Conservation (phyloP, 2,329 filamentous ascomycete species). For the Paecilomyces fulvus region DNA sequence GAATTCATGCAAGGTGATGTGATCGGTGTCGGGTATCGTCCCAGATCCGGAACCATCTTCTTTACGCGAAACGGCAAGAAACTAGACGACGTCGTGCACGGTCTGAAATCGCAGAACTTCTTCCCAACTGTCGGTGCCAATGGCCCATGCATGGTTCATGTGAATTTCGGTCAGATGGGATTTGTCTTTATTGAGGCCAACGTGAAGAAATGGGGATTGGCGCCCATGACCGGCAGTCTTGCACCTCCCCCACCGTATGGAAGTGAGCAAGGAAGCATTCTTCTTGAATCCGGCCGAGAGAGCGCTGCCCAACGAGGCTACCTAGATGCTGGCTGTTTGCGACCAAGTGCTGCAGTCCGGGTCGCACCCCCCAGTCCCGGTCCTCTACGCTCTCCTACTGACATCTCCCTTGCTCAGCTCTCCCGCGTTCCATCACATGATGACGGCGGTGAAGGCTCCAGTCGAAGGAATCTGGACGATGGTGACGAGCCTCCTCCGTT, state of each 20-base stretch:
- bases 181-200: conserved; percentile 99
- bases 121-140: conserved; percentile 97
- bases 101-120: conserved; percentile 89
- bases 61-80: conserved; percentile 98
- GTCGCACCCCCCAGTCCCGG: conserved; percentile 72
- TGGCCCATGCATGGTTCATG: conserved; percentile 83
- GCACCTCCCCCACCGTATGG: conserved; percentile 95
- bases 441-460: conserved; percentile 66
- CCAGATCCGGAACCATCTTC: conserved; percentile 89
- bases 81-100: conserved; percentile 87
- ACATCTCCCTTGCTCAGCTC: conserved; percentile 87
- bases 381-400: conserved; percentile 81
- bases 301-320: conserved; percentile 37
- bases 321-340: conserved; percentile 56
- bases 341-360: conserved; percentile 72
- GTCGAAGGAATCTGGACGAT: conserved; percentile 29
- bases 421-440: conserved; percentile 59
- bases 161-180: conserved; percentile 95
- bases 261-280: conserved; percentile 91
- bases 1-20: conserved; percentile 88
- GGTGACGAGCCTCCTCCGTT: conserved; percentile 15
- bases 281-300: conserved; percentile 74
- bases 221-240: conserved; percentile 88
- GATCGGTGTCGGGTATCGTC: conserved; percentile 88
- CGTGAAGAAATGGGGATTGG: conserved; percentile 98